Conservation (phyloP, 1,284 basidiomycete genomes). For the Golubevia sp. region DNA sequence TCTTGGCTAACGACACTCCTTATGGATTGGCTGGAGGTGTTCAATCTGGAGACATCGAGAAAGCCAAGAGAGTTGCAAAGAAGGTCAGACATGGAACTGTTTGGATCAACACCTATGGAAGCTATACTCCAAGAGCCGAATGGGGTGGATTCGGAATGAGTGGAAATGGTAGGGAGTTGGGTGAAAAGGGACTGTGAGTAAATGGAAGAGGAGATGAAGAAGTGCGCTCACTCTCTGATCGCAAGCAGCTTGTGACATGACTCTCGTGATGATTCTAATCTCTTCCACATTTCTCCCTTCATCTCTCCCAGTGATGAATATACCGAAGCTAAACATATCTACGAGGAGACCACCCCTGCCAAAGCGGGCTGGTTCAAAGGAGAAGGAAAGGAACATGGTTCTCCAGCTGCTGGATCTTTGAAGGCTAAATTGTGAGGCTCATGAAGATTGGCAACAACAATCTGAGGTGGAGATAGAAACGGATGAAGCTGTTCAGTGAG, state of each 20-base stretch:
- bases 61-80: slow-evolving; percentile 45
- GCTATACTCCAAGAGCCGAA: slow-evolving; percentile 53
- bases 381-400: neutral
- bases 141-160: slow-evolving; percentile 59
- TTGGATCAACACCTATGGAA: slow-evolving; percentile 57
- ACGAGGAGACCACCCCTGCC: slow-evolving; percentile 43
- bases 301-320: slow-evolving; percentile 35
- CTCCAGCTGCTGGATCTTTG: neutral
- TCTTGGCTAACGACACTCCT: slow-evolving; percentile 57
- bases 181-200: slow-evolving; percentile 40
- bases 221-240: neutral
- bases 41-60: slow-evolving; percentile 36
- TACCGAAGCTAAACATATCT: slow-evolving; percentile 54
- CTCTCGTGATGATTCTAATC: neutral
- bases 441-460: too few species aligned
- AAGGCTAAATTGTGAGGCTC: neutral
- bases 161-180: slow-evolving; percentile 57
- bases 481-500: too few species aligned
- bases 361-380: slow-evolving; percentile 54
- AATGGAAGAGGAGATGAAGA: neutral
- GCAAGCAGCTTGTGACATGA: neutral
- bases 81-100: slow-evolving; percentile 54
- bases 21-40: slow-evolving; percentile 58
- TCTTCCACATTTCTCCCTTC: neutral
- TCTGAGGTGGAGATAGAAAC: too few species aligned